Evolutionary conservation across 768 basidiomycete genomes (phyloP).

Genomic region (Cystobasidium onofrii): DNA sequence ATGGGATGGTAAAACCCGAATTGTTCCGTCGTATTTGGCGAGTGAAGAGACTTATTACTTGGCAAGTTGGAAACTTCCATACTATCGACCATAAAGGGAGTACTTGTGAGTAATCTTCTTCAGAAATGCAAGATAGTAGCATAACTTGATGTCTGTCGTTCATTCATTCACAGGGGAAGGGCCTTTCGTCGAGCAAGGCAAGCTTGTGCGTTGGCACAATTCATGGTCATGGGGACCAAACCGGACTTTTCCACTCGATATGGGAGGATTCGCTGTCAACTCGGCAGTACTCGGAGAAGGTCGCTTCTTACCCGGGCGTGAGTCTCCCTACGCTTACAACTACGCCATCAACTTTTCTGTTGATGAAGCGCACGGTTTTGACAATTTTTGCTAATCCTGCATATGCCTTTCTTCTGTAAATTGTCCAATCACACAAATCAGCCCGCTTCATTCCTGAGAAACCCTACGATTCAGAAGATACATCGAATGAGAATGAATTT

Average conservation of each 20-base stretch:
- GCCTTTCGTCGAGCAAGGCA: slow-evolving; percentile 5
- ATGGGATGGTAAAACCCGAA: slow-evolving; percentile 1
- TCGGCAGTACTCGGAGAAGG: neutral
- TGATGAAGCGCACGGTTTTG: too few relatives aligned
- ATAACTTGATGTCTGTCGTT: too few relatives aligned
- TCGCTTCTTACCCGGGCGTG: neutral
- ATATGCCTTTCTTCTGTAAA: neutral
- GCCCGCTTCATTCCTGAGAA: slow-evolving; percentile 3
- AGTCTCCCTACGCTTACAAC: neutral
- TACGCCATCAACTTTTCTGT: too few relatives aligned
- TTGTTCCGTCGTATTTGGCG: slow-evolving; percentile 4
- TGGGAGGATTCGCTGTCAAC: slow-evolving; percentile 25
- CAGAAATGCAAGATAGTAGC: too few relatives aligned
- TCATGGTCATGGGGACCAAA: neutral
- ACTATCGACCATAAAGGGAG: neutral
- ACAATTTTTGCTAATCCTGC: too few relatives aligned
- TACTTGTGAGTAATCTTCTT: neutral
- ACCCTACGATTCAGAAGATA: neutral
- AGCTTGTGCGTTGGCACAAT: neutral
- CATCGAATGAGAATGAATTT: slow-evolving; percentile 6
- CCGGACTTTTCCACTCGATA: slow-evolving; percentile 5
- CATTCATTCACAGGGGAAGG: slow-evolving; percentile 4
- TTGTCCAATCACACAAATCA: neutral
- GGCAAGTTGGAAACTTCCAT: slow-evolving; percentile 13
- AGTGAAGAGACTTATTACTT: slow-evolving; percentile 13